A percentile compares a stretch with the other conserved stretches of the same genome.
Evolutionary conservation across 1,284 basidiomycete species (phyloP).

Genomic region (Veloboletus limbatus): DNA sequence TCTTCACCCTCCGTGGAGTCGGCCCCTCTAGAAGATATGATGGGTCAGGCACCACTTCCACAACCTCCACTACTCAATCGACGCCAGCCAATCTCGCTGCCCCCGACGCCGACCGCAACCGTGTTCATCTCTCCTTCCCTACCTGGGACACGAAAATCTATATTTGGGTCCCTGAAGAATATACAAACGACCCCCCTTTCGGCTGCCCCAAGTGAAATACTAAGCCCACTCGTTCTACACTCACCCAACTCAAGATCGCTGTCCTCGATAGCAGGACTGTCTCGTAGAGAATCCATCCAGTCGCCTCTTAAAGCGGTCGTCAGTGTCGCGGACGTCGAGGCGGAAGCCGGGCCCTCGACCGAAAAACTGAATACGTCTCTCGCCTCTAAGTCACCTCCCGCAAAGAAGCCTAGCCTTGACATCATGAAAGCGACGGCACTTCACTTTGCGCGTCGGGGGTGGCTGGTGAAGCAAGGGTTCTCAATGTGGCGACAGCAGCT

Average conservation of each 20-base stretch:
- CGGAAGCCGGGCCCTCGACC: too few species aligned
- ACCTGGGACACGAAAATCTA: slow-evolving; percentile 20
- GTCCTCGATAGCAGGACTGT: slow-evolving; percentile 15
- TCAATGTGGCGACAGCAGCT: slow-evolving; percentile 39
- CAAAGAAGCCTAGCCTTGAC: slow-evolving; percentile 18
- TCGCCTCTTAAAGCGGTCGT: slow-evolving; percentile 28
- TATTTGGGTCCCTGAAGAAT: slow-evolving; percentile 30
- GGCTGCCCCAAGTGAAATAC: slow-evolving; percentile 36
- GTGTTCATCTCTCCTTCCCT: slow-evolving; percentile 14
- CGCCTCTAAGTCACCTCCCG: background rate
- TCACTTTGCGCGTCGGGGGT: slow-evolving; percentile 37
- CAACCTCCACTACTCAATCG: slow-evolving; percentile 30
- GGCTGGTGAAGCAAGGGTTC: slow-evolving; percentile 33
- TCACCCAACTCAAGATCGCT: slow-evolving; percentile 35
- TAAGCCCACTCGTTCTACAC: slow-evolving; percentile 47
- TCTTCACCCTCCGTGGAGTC: slow-evolving; percentile 16
- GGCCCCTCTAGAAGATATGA: slow-evolving; percentile 5
- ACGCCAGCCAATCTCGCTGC: slow-evolving; percentile 31
- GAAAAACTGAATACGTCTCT: slow-evolving; percentile 10
- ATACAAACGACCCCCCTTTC: slow-evolving; percentile 34
- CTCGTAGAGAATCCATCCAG: slow-evolving; percentile 25
- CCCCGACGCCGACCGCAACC: slow-evolving; percentile 30
- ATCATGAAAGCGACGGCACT: slow-evolving; percentile 35
- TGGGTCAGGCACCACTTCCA: slow-evolving; percentile 9
- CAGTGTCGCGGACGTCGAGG: slow-evolving; percentile 11